phyloP scores from a whole-genome alignment of 1,284 basidiomycete genomes.

The Cystobasidium slooffiae region DNA sequence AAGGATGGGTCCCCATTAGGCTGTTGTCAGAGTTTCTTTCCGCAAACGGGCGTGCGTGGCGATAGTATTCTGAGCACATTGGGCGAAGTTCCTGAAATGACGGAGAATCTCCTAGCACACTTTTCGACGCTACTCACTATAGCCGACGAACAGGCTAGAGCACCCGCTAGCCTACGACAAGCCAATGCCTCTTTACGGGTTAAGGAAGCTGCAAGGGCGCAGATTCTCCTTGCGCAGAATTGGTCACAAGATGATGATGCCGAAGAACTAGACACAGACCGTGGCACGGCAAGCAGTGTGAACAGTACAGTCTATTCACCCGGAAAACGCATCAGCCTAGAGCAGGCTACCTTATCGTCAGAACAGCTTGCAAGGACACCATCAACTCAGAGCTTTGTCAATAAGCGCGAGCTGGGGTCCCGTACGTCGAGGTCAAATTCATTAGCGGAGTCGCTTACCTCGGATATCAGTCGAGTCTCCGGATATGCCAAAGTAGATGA shows the following conservation, averaged over 20 bases:
- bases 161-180: slow-evolving; percentile 8
- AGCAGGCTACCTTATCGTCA: neutral
- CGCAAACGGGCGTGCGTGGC: neutral
- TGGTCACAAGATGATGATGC: slow-evolving; percentile 5
- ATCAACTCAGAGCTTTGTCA: slow-evolving; percentile 7
- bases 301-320: slow-evolving; percentile 12
- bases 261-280: slow-evolving; percentile 20
- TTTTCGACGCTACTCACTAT: neutral
- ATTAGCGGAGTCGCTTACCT: slow-evolving; percentile 29
- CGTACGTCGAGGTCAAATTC: slow-evolving; percentile 34
- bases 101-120: neutral
- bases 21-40: neutral
- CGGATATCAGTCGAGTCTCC: slow-evolving; percentile 6
- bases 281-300: slow-evolving; percentile 1
- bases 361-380: slow-evolving; percentile 8
- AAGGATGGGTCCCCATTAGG: slow-evolving; percentile 12
- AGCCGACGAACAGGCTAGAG: slow-evolving; percentile 21
- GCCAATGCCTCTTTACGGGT: slow-evolving; percentile 1
- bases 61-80: slow-evolving; percentile 9
- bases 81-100: slow-evolving; percentile 6
- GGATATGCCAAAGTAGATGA: slow-evolving; percentile 10
- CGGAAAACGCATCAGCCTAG: slow-evolving; percentile 1
- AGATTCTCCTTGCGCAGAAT: neutral
- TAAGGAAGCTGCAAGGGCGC: neutral
- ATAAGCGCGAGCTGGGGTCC: neutral